A percentile compares a stretch with the other conserved stretches of the same genome.
These are phyloP conservation scores for Clarireedia hainanense DNA, from an alignment of 2,329 filamentous ascomycete species.

Conservation along the genomic window DNA sequence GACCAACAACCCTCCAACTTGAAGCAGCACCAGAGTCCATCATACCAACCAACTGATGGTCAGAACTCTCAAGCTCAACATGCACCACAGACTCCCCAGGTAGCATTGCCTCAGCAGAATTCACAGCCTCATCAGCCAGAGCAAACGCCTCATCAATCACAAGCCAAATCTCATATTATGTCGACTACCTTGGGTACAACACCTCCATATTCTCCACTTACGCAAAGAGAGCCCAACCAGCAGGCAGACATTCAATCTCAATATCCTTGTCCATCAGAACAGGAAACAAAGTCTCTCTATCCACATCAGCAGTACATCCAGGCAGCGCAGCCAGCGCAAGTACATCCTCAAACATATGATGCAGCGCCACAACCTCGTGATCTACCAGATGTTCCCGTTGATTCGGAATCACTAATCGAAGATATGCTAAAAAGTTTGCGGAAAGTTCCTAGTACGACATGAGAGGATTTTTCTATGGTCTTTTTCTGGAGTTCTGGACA, in stretches of 20 bases:
- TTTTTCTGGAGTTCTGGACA: not conserved
- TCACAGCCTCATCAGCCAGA: not conserved
- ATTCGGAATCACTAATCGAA: slow-evolving; percentile 38
- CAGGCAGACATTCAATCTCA: slow-evolving; percentile 7
- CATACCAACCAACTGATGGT: not conserved
- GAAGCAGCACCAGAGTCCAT: not conserved
- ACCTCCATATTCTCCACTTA: slow-evolving; percentile 8
- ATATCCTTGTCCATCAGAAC: not conserved
- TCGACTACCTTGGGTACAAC: not conserved
- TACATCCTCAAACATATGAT: not conserved
- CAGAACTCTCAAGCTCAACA: not conserved
- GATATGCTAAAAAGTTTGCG: slow-evolving; percentile 45
- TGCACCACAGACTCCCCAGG: not conserved
- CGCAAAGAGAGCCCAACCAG: not conserved
- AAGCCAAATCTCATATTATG: not conserved
- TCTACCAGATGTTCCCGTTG: slow-evolving; percentile 27
- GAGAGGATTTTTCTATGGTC: not conserved
- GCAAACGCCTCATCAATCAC: not conserved
- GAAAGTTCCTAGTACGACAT: slow-evolving; percentile 18
- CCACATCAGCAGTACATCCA: slow-evolving; percentile 23
- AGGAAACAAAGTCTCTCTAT: slow-evolving; percentile 17
- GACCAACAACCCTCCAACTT: not conserved
- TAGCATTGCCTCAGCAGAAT: not conserved
- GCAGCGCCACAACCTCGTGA: slow-evolving; percentile 13
- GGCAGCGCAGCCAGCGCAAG: not conserved